Conservation (phyloP, 129 eudicot species). For the Apium graveolens region DNA sequence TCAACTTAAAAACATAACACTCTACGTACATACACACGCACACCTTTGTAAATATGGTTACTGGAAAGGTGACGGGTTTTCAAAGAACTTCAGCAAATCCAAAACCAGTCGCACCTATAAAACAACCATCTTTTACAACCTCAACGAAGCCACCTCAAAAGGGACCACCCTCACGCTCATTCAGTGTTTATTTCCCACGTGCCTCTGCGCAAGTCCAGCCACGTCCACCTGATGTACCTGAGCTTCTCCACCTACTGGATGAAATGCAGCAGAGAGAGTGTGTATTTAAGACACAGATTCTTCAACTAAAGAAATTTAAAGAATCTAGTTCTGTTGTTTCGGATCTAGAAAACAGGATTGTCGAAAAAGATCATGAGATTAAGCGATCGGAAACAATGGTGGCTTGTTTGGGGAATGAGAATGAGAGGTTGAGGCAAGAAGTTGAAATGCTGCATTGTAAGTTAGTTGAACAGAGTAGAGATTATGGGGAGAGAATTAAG, state of each 20-base stretch:
- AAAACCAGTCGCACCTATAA: slow-evolving; percentile 17
- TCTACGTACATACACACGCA: not conserved
- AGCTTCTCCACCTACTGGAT: slow-evolving; percentile 69
- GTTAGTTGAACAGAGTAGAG: slow-evolving; percentile 40
- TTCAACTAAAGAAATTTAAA: slow-evolving; percentile 68
- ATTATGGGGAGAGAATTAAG: slow-evolving; percentile 28
- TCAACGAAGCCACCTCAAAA: slow-evolving; percentile 37
- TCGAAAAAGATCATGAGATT: slow-evolving; percentile 33
- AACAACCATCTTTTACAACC: slow-evolving; percentile 26
- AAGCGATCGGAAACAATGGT: slow-evolving; percentile 25
- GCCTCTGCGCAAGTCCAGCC: slow-evolving; percentile 95
- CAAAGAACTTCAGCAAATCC: slow-evolving; percentile 42
- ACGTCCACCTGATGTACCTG: slow-evolving; percentile 79
- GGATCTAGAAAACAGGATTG: slow-evolving; percentile 51
- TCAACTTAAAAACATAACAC: not conserved
- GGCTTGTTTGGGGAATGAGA: slow-evolving; percentile 58
- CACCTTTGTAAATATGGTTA: slow-evolving; percentile 35
- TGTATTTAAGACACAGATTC: slow-evolving; percentile 45
- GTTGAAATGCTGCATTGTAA: slow-evolving; percentile 51
- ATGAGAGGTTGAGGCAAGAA: slow-evolving; percentile 57
- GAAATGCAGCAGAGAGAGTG: slow-evolving; percentile 64
- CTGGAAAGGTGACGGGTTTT: slow-evolving; percentile 77
- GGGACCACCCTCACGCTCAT: slow-evolving; percentile 53
- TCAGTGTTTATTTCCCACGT: slow-evolving; percentile 82
- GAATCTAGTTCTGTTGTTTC: slow-evolving; percentile 68